These are phyloP conservation scores for Podaxis pistillaris DNA, from an alignment of 768 basidiomycete genomes.

Conservation along the genomic window DNA sequence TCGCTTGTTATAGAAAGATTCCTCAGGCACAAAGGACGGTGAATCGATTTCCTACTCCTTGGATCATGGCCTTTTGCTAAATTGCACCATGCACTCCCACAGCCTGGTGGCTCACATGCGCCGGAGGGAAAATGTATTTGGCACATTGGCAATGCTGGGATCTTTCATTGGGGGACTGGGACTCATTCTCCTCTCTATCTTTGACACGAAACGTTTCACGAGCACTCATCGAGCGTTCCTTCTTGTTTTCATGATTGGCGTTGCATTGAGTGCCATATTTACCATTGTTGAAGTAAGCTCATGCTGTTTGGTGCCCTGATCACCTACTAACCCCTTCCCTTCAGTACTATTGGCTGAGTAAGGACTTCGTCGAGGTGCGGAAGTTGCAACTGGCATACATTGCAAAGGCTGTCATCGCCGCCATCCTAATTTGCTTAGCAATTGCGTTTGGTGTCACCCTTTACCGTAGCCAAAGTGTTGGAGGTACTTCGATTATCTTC, in stretches of 20 bases:
- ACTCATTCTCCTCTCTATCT: conserved; percentile 66
- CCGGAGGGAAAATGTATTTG: conserved; percentile 51
- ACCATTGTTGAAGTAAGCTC: conserved; percentile 60
- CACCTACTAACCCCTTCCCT: background rate
- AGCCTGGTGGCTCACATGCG: conserved; percentile 64
- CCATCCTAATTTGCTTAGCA: conserved; percentile 55
- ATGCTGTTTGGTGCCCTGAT: background rate
- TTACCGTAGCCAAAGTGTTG: conserved; percentile 42
- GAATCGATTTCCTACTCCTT: conserved; percentile 17
- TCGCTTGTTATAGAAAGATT: conserved; percentile 61
- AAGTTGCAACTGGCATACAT: conserved; percentile 55
- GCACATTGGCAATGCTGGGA: conserved; percentile 56
- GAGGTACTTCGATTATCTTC: conserved; percentile 33
- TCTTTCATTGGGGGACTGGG: conserved; percentile 62
- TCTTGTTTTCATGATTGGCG: conserved; percentile 71
- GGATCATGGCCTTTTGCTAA: background rate
- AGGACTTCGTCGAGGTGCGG: conserved; percentile 45
- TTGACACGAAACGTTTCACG: conserved; percentile 60
- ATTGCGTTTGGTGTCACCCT: conserved; percentile 61
- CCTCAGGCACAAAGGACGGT: conserved; percentile 65
- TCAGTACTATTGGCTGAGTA: conserved; percentile 65
- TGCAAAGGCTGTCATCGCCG: conserved; percentile 60
- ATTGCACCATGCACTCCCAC: conserved; percentile 2
- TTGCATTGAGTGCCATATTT: conserved; percentile 71
- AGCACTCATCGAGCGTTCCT: conserved; percentile 59